Percentiles rank a stretch among this genome's conserved stretches.
phyloP scores from a whole-genome alignment of 2,329 filamentous ascomycete species.

The Penicillium sp. region DNA sequence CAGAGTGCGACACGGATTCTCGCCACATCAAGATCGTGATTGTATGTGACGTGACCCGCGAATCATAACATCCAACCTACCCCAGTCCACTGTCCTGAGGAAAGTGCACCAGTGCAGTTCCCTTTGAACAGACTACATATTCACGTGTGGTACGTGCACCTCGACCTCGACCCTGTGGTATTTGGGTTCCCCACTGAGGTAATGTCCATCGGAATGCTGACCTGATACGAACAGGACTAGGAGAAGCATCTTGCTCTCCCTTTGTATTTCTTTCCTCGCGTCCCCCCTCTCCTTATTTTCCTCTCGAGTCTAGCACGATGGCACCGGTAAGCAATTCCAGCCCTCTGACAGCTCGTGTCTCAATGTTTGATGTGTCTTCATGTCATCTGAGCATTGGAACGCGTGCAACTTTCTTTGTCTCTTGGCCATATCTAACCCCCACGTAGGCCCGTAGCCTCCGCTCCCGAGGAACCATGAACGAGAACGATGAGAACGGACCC shows the following conservation, averaged over 20 bases:
- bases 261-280: conserved; percentile 24
- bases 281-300: conserved; percentile 24
- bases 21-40: conserved; percentile 31
- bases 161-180: conserved; percentile 30
- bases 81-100: background rate
- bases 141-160: conserved; percentile 41
- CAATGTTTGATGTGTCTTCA: background rate
- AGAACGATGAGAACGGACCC: conserved; percentile 67
- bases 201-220: conserved; percentile 39
- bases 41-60: conserved; percentile 22
- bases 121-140: conserved; percentile 28
- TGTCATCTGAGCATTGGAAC: conserved; percentile 18
- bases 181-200: conserved; percentile 33
- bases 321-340: conserved; percentile 53
- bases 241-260: conserved; percentile 27
- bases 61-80: conserved; percentile 2
- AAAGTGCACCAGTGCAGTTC: conserved; percentile 25
- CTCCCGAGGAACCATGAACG: conserved; percentile 76
- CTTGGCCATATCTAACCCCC: conserved; percentile 6
- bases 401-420: conserved; percentile 7
- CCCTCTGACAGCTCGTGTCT: background rate
- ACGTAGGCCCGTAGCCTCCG: conserved; percentile 67
- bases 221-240: conserved; percentile 30
- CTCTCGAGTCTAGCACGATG: conserved; percentile 47
- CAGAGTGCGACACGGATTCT: background rate